phyloP scores from a whole-genome alignment of 1,284 basidiomycete genomes.

The Heterobasidion annosum region DNA sequence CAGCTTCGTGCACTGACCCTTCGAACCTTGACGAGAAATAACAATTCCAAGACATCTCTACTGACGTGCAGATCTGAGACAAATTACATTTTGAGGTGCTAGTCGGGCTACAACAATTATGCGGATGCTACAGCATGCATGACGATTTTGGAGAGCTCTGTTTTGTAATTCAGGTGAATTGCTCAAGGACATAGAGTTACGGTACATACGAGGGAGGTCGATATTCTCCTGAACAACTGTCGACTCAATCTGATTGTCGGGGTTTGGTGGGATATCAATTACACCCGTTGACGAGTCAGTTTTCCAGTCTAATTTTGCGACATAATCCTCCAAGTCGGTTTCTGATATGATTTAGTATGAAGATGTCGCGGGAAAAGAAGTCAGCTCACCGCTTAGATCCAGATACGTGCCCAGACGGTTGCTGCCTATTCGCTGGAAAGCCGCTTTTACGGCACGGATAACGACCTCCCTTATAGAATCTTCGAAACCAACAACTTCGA shows the following conservation, averaged over 20 bases:
- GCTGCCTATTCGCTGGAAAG: constrained; percentile 69
- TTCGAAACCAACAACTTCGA: constrained; percentile 77
- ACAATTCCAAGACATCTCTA: no score
- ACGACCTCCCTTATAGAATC: constrained; percentile 71
- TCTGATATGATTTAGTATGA: constrained; percentile 27
- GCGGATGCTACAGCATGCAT: constrained; percentile 50
- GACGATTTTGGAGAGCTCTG: constrained; percentile 82
- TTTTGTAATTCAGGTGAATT: constrained; percentile 7
- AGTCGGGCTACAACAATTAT: not conserved
- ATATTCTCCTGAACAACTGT: constrained; percentile 91
- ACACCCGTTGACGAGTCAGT: constrained; percentile 51
- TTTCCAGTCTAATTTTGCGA: constrained; percentile 70
- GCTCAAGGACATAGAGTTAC: constrained; percentile 1
- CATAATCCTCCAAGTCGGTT: constrained; percentile 54
- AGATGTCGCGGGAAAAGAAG: not conserved
- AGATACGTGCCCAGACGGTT: constrained; percentile 68
- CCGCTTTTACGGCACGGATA: constrained; percentile 67
- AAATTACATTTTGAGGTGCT: no score
- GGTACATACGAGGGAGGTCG: constrained; percentile 73
- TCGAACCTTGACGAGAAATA: no score
- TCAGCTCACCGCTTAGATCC: constrained; percentile 50
- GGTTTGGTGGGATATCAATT: constrained; percentile 74
- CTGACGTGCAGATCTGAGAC: no score
- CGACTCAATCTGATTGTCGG: constrained; percentile 93
- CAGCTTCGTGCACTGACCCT: no score